Evolutionary conservation across 805 yeast genomes (phyloP).

Genomic region (Myxozyma neglecta): DNA sequence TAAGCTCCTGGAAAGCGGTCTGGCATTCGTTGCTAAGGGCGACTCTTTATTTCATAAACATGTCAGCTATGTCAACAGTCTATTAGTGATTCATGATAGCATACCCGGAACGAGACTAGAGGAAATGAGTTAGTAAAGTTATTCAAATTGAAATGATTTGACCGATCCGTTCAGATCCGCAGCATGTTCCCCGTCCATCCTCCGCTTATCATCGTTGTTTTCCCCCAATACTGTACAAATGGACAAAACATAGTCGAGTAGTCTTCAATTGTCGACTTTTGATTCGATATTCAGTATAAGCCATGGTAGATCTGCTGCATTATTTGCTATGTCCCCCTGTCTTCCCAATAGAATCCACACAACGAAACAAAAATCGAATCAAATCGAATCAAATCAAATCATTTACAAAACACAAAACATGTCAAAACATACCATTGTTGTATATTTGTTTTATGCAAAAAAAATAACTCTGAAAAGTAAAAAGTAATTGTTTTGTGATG

Average conservation of each 20-base stretch:
- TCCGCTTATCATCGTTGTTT: too few relatives aligned
- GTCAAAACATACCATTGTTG: background rate
- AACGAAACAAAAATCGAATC: background rate
- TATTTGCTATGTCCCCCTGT: too few relatives aligned
- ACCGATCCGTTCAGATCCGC: too few relatives aligned
- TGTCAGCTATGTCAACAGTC: background rate
- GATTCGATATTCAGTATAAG: too few relatives aligned
- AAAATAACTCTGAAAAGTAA: background rate
- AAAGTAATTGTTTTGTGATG: background rate
- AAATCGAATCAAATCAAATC: background rate
- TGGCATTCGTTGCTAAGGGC: constrained; percentile 88
- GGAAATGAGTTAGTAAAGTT: background rate
- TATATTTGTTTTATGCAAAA: background rate
- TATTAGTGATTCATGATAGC: background rate
- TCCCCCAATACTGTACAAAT: too few relatives aligned
- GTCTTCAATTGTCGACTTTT: too few relatives aligned
- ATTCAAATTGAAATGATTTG: too few relatives aligned
- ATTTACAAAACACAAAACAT: background rate
- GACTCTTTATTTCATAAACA: constrained; percentile 50
- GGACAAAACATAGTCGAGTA: too few relatives aligned
- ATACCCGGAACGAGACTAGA: constrained; percentile 34
- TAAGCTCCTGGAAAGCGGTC: constrained; percentile 91
- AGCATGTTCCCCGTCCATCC: too few relatives aligned
- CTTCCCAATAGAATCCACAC: too few relatives aligned
- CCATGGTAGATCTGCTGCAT: too few relatives aligned